phyloP scores from a whole-genome alignment of 2,329 filamentous ascomycete species.

The Plenodomus biglobosus region DNA sequence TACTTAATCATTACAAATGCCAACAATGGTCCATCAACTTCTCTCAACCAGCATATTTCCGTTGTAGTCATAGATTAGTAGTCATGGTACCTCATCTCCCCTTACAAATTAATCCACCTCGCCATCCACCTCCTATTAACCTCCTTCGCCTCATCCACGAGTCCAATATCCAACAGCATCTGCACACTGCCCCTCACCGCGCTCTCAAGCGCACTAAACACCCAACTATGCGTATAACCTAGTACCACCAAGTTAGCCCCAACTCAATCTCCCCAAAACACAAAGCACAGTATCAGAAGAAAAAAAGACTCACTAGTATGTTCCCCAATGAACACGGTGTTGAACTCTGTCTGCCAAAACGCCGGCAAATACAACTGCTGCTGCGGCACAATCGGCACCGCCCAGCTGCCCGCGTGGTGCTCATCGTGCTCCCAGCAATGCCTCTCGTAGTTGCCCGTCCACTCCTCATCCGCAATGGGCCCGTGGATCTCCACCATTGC shows the following conservation, averaged over 20 bases:
- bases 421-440: constrained; percentile 65
- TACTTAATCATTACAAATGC: too few relatives aligned
- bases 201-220: constrained; percentile 63
- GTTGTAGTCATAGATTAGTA: too few relatives aligned
- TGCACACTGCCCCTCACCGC: constrained; percentile 64
- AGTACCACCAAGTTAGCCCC: neutral
- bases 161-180: constrained; percentile 60
- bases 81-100: too few relatives aligned
- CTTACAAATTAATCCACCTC: constrained; percentile 54
- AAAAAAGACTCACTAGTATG: constrained; percentile 54
- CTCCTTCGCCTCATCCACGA: constrained; percentile 68
- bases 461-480: constrained; percentile 57
- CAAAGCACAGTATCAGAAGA: too few relatives aligned
- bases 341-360: constrained; percentile 67
- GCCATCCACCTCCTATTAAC: constrained; percentile 66
- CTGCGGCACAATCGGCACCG: constrained; percentile 60
- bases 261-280: too few relatives aligned
- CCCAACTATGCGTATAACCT: constrained; percentile 69
- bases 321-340: constrained; percentile 64
- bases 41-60: too few relatives aligned
- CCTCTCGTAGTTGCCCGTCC: constrained; percentile 63
- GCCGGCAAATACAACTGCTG: constrained; percentile 68
- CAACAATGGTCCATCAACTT: too few relatives aligned
- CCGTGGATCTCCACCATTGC: constrained; percentile 67
- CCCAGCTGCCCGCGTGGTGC: constrained; percentile 62